Percentiles rank a stretch among this genome's conserved stretches.
These are phyloP conservation scores for Vanrija humicola DNA, from an alignment of 1,284 basidiomycete genomes.

Conservation along the genomic window DNA sequence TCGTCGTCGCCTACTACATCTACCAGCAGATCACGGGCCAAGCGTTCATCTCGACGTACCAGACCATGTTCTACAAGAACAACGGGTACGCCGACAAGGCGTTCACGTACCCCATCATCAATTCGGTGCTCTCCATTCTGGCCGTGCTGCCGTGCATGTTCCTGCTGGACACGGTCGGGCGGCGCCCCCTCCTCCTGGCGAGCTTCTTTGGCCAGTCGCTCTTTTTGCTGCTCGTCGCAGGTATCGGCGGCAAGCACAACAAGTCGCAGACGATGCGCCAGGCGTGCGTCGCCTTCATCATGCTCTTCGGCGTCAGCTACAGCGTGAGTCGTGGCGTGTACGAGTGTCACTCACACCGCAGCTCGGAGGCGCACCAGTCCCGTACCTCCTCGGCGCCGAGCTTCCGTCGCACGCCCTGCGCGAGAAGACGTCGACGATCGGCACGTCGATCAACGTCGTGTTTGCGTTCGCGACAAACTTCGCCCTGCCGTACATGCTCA, in stretches of 20 bases:
- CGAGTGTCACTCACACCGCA: not conserved
- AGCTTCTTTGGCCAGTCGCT: constrained; percentile 3
- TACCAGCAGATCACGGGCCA: constrained; percentile 13
- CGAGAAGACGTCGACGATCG: constrained; percentile 11
- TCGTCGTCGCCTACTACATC: constrained; percentile 9
- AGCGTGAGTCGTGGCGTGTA: not conserved
- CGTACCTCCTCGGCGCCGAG: constrained; percentile 13
- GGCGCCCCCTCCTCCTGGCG: not conserved
- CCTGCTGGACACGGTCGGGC: constrained; percentile 4
- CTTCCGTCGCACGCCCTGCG: constrained; percentile 8
- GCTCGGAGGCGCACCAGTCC: constrained; percentile 8
- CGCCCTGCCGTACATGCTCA: constrained; percentile 7
- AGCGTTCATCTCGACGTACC: constrained; percentile 8
- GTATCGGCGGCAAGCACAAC: not conserved
- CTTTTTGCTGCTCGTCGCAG: constrained; percentile 6
- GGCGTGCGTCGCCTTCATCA: constrained; percentile 2
- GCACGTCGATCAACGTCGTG: constrained; percentile 6
- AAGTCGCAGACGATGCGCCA: not conserved
- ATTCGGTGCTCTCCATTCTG: not conserved
- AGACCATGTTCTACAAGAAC: constrained; percentile 5
- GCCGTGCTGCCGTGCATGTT: constrained; percentile 4
- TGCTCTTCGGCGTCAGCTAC: constrained; percentile 3
- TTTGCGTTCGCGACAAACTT: constrained; percentile 10
- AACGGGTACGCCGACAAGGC: constrained; percentile 9
- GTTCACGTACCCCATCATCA: constrained; percentile 6